Conservation (phyloP, 2,329 filamentous ascomycete species). For the Phyllosticta citrichinensis region DNA sequence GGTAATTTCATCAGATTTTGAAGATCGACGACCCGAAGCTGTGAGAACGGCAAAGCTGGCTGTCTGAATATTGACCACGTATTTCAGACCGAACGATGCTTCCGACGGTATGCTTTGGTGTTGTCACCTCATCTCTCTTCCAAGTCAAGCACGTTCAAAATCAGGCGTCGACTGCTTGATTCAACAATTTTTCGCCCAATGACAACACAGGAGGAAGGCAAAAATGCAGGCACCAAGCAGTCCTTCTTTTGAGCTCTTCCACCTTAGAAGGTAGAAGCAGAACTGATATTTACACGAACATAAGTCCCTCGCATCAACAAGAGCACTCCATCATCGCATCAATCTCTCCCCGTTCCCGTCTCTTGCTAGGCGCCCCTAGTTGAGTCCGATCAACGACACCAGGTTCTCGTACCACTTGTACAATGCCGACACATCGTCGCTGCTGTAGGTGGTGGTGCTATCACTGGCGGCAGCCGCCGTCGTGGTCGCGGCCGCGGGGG, state of each 20-base stretch:
- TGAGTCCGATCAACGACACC: not conserved
- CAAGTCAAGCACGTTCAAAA: no score
- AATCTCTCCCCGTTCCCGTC: not conserved
- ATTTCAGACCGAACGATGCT: no score
- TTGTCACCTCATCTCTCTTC: no score
- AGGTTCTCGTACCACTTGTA: not conserved
- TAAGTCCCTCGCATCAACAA: not conserved
- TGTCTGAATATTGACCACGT: no score
- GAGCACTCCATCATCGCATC: not conserved
- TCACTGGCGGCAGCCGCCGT: not conserved
- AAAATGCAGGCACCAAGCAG: not conserved
- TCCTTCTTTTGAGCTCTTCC: not conserved
- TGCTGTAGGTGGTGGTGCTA: not conserved
- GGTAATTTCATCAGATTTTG: no score
- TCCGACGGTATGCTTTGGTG: no score
- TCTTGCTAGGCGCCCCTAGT: not conserved
- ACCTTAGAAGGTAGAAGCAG: not conserved
- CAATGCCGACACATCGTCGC: not conserved
- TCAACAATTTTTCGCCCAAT: no score
- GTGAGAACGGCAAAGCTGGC: no score
- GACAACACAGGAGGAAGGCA: no score
- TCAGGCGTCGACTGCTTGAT: no score
- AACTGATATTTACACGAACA: not conserved
- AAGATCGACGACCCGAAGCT: no score
- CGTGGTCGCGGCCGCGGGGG: not conserved